Evolutionary conservation across 331 rosid genomes (phyloP).

Genomic region (Pyracantha coccinea): DNA sequence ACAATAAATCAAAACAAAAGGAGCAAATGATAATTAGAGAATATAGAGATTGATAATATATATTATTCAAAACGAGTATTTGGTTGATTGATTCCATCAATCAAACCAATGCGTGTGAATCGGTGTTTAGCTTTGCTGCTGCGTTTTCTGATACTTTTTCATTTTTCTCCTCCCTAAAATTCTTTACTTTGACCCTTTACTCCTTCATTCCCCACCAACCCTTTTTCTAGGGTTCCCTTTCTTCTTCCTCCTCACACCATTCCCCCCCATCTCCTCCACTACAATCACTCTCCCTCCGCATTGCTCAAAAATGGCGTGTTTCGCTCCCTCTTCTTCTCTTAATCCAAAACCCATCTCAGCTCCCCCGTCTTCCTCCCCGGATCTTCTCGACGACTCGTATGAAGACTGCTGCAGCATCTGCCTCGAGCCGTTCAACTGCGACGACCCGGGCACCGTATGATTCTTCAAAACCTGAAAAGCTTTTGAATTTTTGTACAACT

Average conservation of each 20-base stretch:
- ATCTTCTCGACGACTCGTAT: conserved; percentile 33
- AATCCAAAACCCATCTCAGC: conserved; percentile 25
- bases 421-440: conserved; percentile 58
- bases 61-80: neutral
- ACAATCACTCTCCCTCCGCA: conserved; percentile 1
- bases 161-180: conserved; percentile 5
- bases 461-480: neutral
- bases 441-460: conserved; percentile 76
- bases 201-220: conserved; percentile 6
- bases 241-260: conserved; percentile 10
- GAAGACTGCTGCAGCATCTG: conserved; percentile 91
- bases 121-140: conserved; percentile 30
- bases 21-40: neutral
- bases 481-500: neutral
- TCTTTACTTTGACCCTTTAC: conserved; percentile 29
- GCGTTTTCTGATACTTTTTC: conserved; percentile 28
- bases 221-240: conserved; percentile 44
- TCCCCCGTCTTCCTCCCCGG: conserved; percentile 24
- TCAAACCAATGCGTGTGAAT: conserved; percentile 51
- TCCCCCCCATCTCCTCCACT: neutral
- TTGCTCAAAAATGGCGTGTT: conserved; percentile 35
- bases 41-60: neutral
- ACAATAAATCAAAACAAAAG: neutral
- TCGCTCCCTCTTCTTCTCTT: conserved; percentile 28
- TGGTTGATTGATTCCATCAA: conserved; percentile 42